Evolutionary conservation across 805 yeast genomes (phyloP).

Genomic region (Starmerella apis): DNA sequence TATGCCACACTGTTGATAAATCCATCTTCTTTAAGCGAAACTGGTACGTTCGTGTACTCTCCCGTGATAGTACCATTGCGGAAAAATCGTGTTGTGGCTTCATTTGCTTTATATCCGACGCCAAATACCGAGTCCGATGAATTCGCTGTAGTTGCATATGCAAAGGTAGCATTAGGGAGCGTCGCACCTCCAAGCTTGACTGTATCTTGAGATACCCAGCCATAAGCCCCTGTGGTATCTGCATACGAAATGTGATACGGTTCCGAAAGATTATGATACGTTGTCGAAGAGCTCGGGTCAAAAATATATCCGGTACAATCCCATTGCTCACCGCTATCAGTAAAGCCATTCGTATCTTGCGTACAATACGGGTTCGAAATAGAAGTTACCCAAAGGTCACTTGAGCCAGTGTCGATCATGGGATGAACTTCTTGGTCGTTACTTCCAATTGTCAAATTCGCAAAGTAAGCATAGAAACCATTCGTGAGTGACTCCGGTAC

Average conservation of each 20-base stretch:
- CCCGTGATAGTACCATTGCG: conserved; percentile 11
- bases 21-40: conserved; percentile 33
- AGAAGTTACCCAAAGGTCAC: conserved; percentile 49
- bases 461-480: conserved; percentile 25
- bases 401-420: conserved; percentile 58
- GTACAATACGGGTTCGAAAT: conserved; percentile 18
- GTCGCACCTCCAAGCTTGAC: conserved; percentile 41
- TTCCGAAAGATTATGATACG: conserved; percentile 21
- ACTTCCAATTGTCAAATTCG: conserved; percentile 42
- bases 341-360: neutral
- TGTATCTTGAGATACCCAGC: conserved; percentile 49
- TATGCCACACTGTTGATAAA: conserved; percentile 35
- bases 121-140: conserved; percentile 55
- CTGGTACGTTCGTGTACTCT: conserved; percentile 30
- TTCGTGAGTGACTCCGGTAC: conserved; percentile 25
- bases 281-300: conserved; percentile 25
- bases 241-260: conserved; percentile 36
- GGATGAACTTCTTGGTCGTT: conserved; percentile 43
- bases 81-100: conserved; percentile 23
- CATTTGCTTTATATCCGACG: conserved; percentile 30
- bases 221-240: conserved; percentile 39
- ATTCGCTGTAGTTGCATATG: conserved; percentile 55
- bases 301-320: conserved; percentile 26
- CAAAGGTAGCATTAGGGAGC: conserved; percentile 47
- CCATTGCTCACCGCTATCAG: neutral